phyloP scores from a whole-genome alignment of 2,329 filamentous ascomycete species.

The Lasiodiplodia hormozganensis region DNA sequence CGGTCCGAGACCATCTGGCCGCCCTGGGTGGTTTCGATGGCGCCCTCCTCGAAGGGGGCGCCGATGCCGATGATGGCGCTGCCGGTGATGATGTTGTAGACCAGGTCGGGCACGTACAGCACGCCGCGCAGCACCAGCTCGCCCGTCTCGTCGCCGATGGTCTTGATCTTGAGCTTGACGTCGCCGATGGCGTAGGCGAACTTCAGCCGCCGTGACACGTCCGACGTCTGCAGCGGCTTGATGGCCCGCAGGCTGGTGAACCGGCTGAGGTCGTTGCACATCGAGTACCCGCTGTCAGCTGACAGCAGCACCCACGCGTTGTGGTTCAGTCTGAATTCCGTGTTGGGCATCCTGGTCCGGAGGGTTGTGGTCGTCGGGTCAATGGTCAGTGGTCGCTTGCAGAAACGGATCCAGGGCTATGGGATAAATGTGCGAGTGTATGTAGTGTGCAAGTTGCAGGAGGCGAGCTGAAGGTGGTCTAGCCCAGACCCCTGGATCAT shows the following conservation, averaged over 20 bases:
- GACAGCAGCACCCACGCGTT: slow-evolving; percentile 23
- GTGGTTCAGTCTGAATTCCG: slow-evolving; percentile 16
- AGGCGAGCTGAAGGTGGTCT: not conserved
- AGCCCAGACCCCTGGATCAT: slow-evolving; percentile 17
- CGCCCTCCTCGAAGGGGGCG: slow-evolving; percentile 19
- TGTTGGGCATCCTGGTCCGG: slow-evolving; percentile 3
- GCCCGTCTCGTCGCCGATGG: slow-evolving; percentile 4
- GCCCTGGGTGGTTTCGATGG: slow-evolving; percentile 9
- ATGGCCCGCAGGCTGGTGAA: slow-evolving; percentile 18
- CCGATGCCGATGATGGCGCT: slow-evolving; percentile 21
- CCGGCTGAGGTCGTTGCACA: slow-evolving; percentile 26
- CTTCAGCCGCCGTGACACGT: slow-evolving; percentile 14
- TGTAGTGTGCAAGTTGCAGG: not conserved
- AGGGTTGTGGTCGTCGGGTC: not conserved
- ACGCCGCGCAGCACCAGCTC: slow-evolving; percentile 15
- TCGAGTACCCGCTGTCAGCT: slow-evolving; percentile 21
- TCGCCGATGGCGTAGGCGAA: slow-evolving; percentile 23
- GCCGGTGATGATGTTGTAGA: slow-evolving; percentile 19
- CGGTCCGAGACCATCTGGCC: slow-evolving; percentile 9
- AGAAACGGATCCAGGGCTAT: not conserved
- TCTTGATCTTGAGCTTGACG: slow-evolving; percentile 5
- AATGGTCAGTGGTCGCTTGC: not conserved
- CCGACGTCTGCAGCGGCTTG: slow-evolving; percentile 23
- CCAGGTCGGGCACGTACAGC: slow-evolving; percentile 17
- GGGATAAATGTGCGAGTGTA: not conserved